These are phyloP conservation scores for Venturia oleaginea DNA, from an alignment of 2,329 filamentous ascomycete species.

Conservation along the genomic window DNA sequence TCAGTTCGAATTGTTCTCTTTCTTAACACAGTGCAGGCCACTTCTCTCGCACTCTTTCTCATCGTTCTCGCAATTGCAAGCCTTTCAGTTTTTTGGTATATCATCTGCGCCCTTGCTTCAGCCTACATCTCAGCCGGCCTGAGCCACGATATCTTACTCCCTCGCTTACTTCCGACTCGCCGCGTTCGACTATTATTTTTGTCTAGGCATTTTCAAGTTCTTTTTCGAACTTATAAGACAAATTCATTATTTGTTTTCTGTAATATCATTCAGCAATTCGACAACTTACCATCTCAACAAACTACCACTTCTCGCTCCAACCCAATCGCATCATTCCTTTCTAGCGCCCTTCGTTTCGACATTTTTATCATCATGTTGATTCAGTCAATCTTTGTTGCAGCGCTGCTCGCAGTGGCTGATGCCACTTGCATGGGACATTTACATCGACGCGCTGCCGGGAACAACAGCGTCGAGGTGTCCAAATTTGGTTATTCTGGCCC, in stretches of 20 bases:
- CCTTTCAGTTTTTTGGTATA: neutral
- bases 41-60: neutral
- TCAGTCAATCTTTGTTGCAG: neutral
- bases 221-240: neutral
- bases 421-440: constrained; percentile 33
- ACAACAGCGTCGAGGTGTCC: constrained; percentile 25
- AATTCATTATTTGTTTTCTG: neutral
- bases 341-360: neutral
- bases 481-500: constrained; percentile 35
- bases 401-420: constrained; percentile 17
- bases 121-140: neutral
- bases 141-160: constrained; percentile 2
- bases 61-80: neutral
- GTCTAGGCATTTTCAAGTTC: neutral
- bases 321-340: neutral
- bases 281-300: neutral
- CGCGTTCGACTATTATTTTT: neutral
- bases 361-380: neutral
- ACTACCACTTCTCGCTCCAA: neutral
- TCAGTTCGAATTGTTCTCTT: neutral
- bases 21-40: neutral
- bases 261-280: neutral
- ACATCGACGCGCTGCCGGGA: constrained; percentile 19
- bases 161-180: neutral
- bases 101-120: neutral